Evolutionary conservation across 441 rosid species (phyloP), one percentile per base, ranked within the genome.

Genomic region (Euphorbia corollata): DNA sequence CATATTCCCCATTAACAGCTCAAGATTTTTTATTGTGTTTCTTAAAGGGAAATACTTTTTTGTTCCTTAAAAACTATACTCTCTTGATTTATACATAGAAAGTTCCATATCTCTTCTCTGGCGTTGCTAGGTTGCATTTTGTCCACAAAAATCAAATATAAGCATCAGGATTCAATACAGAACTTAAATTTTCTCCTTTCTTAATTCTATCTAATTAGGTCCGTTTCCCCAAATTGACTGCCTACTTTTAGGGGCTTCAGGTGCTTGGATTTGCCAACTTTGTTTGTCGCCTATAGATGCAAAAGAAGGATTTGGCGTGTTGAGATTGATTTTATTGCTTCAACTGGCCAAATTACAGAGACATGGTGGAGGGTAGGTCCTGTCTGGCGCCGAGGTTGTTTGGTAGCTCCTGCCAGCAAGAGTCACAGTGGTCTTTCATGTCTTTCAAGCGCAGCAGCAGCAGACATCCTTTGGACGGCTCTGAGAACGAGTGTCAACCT

Each of bases 341-440:
- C 76, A 63, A 64, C 67, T 72, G 75, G 75, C 67, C 54, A 65
- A 55, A 68, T 73, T 64, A 47, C 72, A 75, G 76, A 79, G 92
- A 84, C 69, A 92, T 90, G 98, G 81, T 90, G 81, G 96, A 92
- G 79, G 86, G 86, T 36, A 84, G 85, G 72, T 73, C 86, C 81
- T 77, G 84, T 80, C 71, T 86, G 79, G 71, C 77, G 43, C 68
- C 89, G 19, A 87, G 90, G 77, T 84, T 86, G 78, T 82, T 92
- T 80, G 73, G 86, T 61, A 79, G 81, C 82, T 82, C 93, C 77
- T 83, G 95, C 80, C 84, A 83, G 73, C 74, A 77, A 8, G 91
- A 87, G 67, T 77, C 82, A 22, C 76, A 77, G 75, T 85, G 93
- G 98, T 41, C 83, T 82, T 86, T 68, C 85, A 79, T 85, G 93